Conservation (phyloP, 2,329 filamentous ascomycete species). For the Chalara sp. region DNA sequence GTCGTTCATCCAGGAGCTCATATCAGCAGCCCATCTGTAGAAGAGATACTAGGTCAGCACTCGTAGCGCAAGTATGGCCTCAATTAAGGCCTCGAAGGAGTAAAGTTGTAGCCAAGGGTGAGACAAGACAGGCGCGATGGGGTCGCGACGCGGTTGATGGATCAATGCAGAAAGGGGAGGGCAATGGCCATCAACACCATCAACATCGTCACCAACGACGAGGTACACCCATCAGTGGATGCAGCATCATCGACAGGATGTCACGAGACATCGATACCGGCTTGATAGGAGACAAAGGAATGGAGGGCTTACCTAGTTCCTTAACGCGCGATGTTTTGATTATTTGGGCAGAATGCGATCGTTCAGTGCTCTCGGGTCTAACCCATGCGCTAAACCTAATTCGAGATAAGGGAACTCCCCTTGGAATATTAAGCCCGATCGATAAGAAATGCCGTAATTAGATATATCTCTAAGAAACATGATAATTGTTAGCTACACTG, state of each 20-base stretch:
- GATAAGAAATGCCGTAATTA: no score
- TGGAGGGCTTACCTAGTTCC: slow-evolving; percentile 27
- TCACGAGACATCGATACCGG: slow-evolving; percentile 22
- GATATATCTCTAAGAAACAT: no score
- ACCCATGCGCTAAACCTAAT: no score
- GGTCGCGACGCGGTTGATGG: slow-evolving; percentile 24
- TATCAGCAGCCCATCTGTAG: slow-evolving; percentile 37
- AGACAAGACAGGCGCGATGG: slow-evolving; percentile 21
- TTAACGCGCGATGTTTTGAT: slow-evolving; percentile 15
- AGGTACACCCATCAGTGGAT: slow-evolving; percentile 6
- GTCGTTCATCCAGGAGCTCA: slow-evolving; percentile 70
- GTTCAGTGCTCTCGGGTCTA: no score
- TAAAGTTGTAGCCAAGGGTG: slow-evolving; percentile 18
- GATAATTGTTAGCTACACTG: no score
- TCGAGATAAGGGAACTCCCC: no score
- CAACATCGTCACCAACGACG: slow-evolving; percentile 9
- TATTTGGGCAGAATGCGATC: neutral
- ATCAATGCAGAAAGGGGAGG: slow-evolving; percentile 9
- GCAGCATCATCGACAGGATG: slow-evolving; percentile 14
- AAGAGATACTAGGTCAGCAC: slow-evolving; percentile 22
- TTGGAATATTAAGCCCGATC: no score
- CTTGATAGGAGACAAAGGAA: slow-evolving; percentile 17
- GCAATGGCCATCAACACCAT: slow-evolving; percentile 15
- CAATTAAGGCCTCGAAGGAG: slow-evolving; percentile 16
- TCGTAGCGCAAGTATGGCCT: slow-evolving; percentile 12